phyloP scores from a whole-genome alignment of 2,329 filamentous ascomycete genomes.

The Calonectria montana region DNA sequence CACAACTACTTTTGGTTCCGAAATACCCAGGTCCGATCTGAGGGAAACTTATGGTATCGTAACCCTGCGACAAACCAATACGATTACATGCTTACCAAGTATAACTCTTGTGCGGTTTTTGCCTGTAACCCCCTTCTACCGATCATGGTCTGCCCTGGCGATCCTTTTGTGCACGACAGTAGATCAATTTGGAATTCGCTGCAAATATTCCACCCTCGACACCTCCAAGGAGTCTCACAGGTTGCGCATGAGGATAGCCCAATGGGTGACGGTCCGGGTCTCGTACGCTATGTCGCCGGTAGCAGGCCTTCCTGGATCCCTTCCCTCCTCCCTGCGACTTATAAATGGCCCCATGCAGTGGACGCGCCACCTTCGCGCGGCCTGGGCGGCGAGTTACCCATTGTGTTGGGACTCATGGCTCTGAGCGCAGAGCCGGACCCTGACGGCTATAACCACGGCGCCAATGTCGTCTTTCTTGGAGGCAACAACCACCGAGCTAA shows the following conservation, averaged over 20 bases:
- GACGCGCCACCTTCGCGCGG: conserved; percentile 41
- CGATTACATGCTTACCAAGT: conserved; percentile 2
- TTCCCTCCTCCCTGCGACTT: conserved; percentile 48
- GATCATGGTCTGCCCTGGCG: conserved; percentile 44
- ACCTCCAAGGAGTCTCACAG: conserved; percentile 42
- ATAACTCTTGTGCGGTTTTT: conserved; percentile 47
- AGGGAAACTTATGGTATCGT: conserved; percentile 7
- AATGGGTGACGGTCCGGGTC: conserved; percentile 25
- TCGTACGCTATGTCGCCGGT: conserved; percentile 47
- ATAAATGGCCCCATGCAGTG: conserved; percentile 30
- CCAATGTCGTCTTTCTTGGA: conserved; percentile 39
- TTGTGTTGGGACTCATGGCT: conserved; percentile 55
- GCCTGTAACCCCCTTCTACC: conserved; percentile 52
- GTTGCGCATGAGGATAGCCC: conserved; percentile 36
- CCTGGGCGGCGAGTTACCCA: conserved; percentile 51
- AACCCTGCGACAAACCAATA: conserved; percentile 13
- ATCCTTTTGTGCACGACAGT: conserved; percentile 23
- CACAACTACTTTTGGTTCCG: conserved; percentile 37
- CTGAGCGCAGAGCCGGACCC: conserved; percentile 35
- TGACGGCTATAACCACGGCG: conserved; percentile 2
- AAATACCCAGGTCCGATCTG: not conserved
- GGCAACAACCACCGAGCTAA: conserved; percentile 24
- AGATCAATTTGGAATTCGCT: conserved; percentile 43
- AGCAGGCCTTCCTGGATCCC: conserved; percentile 52
- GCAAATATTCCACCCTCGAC: conserved; percentile 41